Percentiles rank a stretch among this genome's conserved stretches.
These are phyloP conservation scores for Dissoconium aciculare DNA, from an alignment of 2,329 filamentous ascomycete species.

Conservation along the genomic window DNA sequence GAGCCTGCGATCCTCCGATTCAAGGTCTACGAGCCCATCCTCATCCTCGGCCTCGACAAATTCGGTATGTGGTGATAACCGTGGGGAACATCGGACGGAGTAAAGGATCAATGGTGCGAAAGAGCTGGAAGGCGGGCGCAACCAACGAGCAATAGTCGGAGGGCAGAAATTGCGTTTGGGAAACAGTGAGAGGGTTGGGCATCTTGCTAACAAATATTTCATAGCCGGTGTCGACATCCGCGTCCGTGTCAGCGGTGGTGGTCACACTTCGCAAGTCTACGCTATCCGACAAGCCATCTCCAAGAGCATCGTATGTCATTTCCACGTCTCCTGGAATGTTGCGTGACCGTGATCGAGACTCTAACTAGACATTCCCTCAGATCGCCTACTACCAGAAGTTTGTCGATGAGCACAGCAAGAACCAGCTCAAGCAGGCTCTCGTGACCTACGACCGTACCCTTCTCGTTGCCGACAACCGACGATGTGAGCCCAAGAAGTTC, in stretches of 20 bases:
- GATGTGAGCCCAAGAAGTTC: conserved; percentile 98
- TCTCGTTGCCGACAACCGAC: conserved; percentile 96
- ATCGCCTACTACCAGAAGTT: conserved; percentile 99
- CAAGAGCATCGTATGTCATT: conserved; percentile 60
- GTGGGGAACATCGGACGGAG: too few relatives aligned
- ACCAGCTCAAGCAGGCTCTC: conserved; percentile 94
- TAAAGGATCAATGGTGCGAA: conserved; percentile 1
- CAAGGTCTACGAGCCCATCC: conserved; percentile 99
- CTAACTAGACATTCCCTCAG: conserved; percentile 15
- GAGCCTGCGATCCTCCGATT: conserved; percentile 95
- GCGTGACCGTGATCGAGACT: neutral
- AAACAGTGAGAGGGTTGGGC: conserved; percentile 3
- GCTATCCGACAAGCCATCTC: conserved; percentile 97
- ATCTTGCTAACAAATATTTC: too few relatives aligned
- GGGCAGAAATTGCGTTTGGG: conserved; percentile 2
- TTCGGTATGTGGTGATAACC: conserved; percentile 43
- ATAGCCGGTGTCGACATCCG: conserved; percentile 81
- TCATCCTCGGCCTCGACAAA: conserved; percentile 95
- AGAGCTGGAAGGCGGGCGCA: conserved; percentile 2
- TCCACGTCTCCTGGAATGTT: conserved; percentile 5
- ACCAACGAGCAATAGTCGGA: too few relatives aligned
- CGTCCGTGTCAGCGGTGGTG: conserved; percentile 89
- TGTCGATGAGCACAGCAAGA: conserved; percentile 99
- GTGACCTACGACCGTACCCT: conserved; percentile 93
- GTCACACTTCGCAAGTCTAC: conserved; percentile 94